These are phyloP conservation scores for Endogone sp. DNA, from an alignment of 192 early-diverging fungal genomes.

Conservation along the genomic window DNA sequence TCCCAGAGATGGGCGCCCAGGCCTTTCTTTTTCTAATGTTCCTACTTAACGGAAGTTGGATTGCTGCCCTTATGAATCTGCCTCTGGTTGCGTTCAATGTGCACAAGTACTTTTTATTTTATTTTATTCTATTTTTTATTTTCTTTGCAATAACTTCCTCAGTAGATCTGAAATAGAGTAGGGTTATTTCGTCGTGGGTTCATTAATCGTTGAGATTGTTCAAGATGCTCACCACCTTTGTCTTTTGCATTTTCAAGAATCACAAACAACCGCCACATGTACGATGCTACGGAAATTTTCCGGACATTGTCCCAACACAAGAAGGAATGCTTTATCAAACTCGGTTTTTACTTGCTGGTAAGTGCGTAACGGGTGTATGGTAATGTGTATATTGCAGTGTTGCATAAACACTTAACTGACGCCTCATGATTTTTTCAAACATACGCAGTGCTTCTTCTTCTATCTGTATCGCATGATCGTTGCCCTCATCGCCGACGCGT, in stretches of 20 bases:
- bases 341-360: constrained; percentile 91
- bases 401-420: background rate
- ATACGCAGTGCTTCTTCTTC: constrained; percentile 75
- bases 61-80: constrained; percentile 78
- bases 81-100: constrained; percentile 85
- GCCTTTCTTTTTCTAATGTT: constrained; percentile 79
- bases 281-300: constrained; percentile 99
- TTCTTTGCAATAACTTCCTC: background rate
- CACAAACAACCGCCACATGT: constrained; percentile 83
- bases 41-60: constrained; percentile 85
- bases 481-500: constrained; percentile 37
- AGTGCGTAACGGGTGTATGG: constrained; percentile 3
- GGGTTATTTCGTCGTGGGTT: constrained; percentile 10
- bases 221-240: constrained; percentile 1
- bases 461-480: constrained; percentile 70
- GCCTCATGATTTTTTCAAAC: background rate
- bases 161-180: constrained; percentile 9
- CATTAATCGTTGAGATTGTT: too few species aligned
- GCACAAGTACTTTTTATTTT: constrained; percentile 66
- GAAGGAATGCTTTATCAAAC: constrained; percentile 95
- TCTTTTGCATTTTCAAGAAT: constrained; percentile 65
- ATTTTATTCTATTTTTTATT: too few species aligned
- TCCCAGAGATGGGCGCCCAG: constrained; percentile 90
- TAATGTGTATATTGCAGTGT: too few species aligned
- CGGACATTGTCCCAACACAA: constrained; percentile 89